These are phyloP conservation scores for Calvatia gigantea DNA, from an alignment of 768 basidiomycete genomes.

Conservation along the genomic window DNA sequence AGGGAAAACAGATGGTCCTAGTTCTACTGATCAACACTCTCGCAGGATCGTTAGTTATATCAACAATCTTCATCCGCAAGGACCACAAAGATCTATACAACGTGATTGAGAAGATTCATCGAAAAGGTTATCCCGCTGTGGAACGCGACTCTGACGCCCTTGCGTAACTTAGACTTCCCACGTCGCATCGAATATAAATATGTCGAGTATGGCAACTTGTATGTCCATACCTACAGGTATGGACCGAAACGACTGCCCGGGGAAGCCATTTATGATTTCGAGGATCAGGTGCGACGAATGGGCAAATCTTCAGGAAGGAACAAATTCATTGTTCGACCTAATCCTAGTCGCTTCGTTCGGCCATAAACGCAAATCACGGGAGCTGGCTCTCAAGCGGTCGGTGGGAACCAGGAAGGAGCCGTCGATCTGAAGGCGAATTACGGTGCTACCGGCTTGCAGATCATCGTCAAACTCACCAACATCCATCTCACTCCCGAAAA, in stretches of 20 bases:
- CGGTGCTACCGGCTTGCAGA: slow-evolving; percentile 14
- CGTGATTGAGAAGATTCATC: slow-evolving; percentile 24
- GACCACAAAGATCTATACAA: slow-evolving; percentile 20
- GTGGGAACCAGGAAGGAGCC: background rate
- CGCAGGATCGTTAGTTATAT: slow-evolving; percentile 30
- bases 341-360: background rate
- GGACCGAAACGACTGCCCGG: background rate
- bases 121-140: slow-evolving; percentile 26
- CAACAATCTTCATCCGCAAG: slow-evolving; percentile 34
- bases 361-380: background rate
- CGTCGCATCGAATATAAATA: background rate
- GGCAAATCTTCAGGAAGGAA: background rate
- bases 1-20: background rate
- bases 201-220: background rate
- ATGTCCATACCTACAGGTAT: background rate
- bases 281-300: background rate
- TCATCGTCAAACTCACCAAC: slow-evolving; percentile 24
- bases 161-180: background rate
- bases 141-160: slow-evolving; percentile 22
- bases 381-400: background rate
- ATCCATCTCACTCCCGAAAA: slow-evolving; percentile 28
- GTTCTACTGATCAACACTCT: background rate
- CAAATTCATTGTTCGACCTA: background rate
- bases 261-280: background rate
- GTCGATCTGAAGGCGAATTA: slow-evolving; percentile 13